Conservation (phyloP, 129 eudicot genomes). For the Lactuca sativa region DNA sequence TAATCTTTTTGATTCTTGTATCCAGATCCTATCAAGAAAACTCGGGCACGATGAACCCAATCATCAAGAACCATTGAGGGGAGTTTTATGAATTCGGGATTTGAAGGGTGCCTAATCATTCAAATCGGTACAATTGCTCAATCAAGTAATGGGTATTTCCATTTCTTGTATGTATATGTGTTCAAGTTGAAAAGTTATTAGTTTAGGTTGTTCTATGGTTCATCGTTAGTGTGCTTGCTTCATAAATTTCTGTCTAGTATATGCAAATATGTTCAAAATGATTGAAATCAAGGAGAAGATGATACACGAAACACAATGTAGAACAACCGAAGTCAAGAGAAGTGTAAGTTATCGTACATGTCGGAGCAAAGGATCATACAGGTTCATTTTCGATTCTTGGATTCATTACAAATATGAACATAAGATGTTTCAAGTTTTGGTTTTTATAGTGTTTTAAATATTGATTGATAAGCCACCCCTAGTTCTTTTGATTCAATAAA, state of each 20-base stretch:
- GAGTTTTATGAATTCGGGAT: conserved; percentile 31
- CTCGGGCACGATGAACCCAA: conserved; percentile 26
- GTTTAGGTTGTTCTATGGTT: conserved; percentile 36
- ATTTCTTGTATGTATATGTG: conserved; percentile 56
- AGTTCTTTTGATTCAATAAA: conserved; percentile 17
- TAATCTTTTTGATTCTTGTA: conserved; percentile 18
- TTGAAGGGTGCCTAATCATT: conserved; percentile 27
- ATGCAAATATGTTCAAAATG: conserved; percentile 37
- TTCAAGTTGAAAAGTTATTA: conserved; percentile 16
- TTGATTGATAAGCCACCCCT: conserved; percentile 7
- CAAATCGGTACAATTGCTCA: conserved; percentile 33
- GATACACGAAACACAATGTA: conserved; percentile 22
- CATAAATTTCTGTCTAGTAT: conserved; percentile 41
- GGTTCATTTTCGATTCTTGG: conserved; percentile 32
- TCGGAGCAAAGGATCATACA: conserved; percentile 14
- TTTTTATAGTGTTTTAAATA: conserved; percentile 18
- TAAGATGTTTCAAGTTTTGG: conserved; percentile 26
- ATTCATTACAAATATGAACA: conserved; percentile 22
- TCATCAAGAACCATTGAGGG: conserved; percentile 33
- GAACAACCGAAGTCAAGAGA: conserved; percentile 23
- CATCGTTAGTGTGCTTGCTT: conserved; percentile 51
- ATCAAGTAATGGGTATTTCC: conserved; percentile 45
- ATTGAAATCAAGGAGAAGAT: conserved; percentile 22
- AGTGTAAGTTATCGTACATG: conserved; percentile 29
- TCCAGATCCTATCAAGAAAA: conserved; percentile 47